Evolutionary conservation across 352 stramenopile genomes (phyloP), one percentile per base, ranked within the genome.

Genomic region (Phytophthora pisi): DNA sequence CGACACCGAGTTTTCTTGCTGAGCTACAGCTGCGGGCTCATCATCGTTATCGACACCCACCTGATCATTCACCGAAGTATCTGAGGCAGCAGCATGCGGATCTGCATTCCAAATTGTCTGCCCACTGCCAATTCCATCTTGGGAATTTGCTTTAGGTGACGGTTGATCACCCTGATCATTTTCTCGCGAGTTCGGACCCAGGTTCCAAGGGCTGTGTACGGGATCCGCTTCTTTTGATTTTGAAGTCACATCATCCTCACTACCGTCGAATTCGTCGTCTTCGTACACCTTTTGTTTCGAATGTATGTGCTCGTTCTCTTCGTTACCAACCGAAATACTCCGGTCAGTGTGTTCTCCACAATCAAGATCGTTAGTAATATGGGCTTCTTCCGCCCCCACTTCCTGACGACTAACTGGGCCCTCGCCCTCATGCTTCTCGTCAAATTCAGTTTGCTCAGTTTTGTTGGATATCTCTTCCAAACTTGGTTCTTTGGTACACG

Each of bases 221-320:
- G 30, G 6, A 5, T 40, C 36, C 30, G 30, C 16, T 30, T 47
- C 58, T 5, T 60, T 58, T 2, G n/a, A 24, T 7, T 67, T 53
- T 10, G 16, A 24, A 23, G 52, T 60, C 0, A 11, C 31, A 28
- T 59, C 62, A 15, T 60, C 57, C 6, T 49, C 56, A 49, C 31
- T 62, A 8, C 56, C 66, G 36, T 82, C 65, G 46, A 84, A 84
- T 15, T 74, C 55, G 7, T 82, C 71, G 4, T 79, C 64, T 10
- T 80, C 74, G 20, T 82, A 79, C 40, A 46, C 56, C 43, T 65
- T 62, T 7, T 63, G 42, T n/a, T 70, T 67, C 3, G 20, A 3
- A 15, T 38, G 40, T 23, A 38, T 28, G 7, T 23, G 16, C 3
- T 40, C 52, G 9, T 42, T 43, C 18, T 24, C 28, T 58, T 72